Conservation (phyloP, 257 asterid genomes). For the Ballota nigra region DNA sequence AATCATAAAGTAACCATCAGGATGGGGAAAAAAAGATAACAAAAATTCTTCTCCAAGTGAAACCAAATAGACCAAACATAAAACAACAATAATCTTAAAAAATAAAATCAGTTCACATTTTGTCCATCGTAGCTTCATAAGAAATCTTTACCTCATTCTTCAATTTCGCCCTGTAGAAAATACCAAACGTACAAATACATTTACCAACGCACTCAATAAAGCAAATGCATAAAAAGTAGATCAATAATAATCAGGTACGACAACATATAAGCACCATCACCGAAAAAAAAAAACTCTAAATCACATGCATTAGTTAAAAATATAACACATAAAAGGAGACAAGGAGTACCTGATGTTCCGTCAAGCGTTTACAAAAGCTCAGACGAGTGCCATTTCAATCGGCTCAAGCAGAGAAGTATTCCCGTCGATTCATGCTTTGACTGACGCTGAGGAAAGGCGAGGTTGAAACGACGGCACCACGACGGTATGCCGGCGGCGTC, state of each 20-base stretch:
- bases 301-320: neutral
- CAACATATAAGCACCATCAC: neutral
- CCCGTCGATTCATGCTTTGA: constrained; percentile 7
- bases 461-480: constrained; percentile 19
- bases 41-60: neutral
- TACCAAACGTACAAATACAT: neutral
- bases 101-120: neutral
- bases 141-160: constrained; percentile 3
- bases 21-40: neutral
- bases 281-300: neutral
- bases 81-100: neutral
- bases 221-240: constrained; percentile 8
- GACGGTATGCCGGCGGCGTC: constrained; percentile 19
- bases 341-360: constrained; percentile 16
- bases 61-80: neutral
- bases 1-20: neutral
- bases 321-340: neutral
- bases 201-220: neutral
- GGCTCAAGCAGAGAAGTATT: constrained; percentile 17
- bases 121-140: neutral
- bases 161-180: constrained; percentile 14
- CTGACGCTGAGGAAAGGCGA: neutral
- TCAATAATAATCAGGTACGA: neutral
- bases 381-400: constrained; percentile 28
- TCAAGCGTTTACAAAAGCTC: constrained; percentile 22